Evolutionary conservation across 257 asterid species (phyloP), one percentile per base, ranked within the genome.

Genomic region (Gentiana macrophylla): DNA sequence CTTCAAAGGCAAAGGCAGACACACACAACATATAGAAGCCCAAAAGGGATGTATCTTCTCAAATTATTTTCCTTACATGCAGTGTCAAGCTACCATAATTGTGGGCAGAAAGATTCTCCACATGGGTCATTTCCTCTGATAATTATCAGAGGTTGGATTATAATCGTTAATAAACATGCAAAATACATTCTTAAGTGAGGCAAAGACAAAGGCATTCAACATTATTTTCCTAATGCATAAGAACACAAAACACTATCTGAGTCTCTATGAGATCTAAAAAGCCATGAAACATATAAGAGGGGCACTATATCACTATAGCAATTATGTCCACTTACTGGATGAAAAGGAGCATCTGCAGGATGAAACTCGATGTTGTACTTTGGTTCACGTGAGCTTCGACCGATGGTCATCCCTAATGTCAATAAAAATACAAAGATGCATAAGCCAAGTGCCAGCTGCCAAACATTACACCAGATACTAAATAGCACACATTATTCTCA

Each of bases 331-430:
- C 97, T 80, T 74, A 92, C 99, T 46, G 91, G 94, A 60, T 63
- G 77, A 72, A 72, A 92, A 60, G 93, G 89, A n/a, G 91, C 72
- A 38, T 92, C 94, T 75, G 80, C 91, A 48, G 82, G 57, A 77
- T 88, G 95, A 64, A 85, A 92, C 66, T 92, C 94, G 13, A 92
- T 84, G 57, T 67, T 76, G 76, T 85, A 92, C 66, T 92, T 92
- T 1, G 97, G 99, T 62, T 92, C 99, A 50, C 88, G 80, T 38
- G 95, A 79, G 77, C 87, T 83, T 70, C 85, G 86, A 63, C 88
- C 82, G 65, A 81, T 79, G 53, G 82, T 74, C 62, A 77, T 79
- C 59, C 94, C 99, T 85, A 68, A 61, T 65, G 57, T 45, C 59
- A 64, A 67, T 44, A 54, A 59, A 15, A 52, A 65, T 34, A 24